These are phyloP conservation scores for Penicillium macrosclerotiorum DNA, from an alignment of 495 filamentous ascomycete genomes.

Conservation along the genomic window DNA sequence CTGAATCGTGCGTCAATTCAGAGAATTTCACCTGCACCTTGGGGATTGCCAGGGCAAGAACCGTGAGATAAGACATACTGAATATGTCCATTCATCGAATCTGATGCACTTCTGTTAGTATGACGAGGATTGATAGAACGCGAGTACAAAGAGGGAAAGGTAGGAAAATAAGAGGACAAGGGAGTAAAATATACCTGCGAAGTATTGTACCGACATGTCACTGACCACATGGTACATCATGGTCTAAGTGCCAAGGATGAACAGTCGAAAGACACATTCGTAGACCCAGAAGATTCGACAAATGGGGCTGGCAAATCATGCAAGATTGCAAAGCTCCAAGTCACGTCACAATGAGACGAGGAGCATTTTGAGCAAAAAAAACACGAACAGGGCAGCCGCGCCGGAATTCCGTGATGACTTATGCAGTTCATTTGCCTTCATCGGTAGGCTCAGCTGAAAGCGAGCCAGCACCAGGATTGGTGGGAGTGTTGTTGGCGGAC, in stretches of 20 bases:
- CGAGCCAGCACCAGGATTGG: constrained; percentile 32
- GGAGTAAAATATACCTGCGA: constrained; percentile 1
- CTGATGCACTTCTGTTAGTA: background rate
- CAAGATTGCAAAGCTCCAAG: background rate
- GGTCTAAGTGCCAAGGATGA: background rate
- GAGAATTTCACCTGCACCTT: background rate
- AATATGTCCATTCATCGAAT: constrained; percentile 8
- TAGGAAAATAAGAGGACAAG: background rate
- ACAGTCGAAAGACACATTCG: background rate
- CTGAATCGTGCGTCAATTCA: background rate
- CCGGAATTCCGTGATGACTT: constrained; percentile 7
- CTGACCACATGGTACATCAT: constrained; percentile 2
- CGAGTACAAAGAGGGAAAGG: no score
- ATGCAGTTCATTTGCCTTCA: constrained; percentile 53
- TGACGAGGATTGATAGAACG: background rate
- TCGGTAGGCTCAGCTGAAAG: constrained; percentile 49
- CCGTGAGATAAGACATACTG: constrained; percentile 8
- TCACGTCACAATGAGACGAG: constrained; percentile 2
- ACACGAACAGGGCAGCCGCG: constrained; percentile 10
- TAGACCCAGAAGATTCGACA: background rate
- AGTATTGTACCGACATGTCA: constrained; percentile 9
- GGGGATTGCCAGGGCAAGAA: background rate
- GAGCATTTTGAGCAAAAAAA: constrained; percentile 4
- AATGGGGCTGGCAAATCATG: constrained; percentile 1
- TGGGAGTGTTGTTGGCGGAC: constrained; percentile 40